Base-by-base conservation (phyloP, 345 rosid genomes). In the Salix udensis region DNA sequence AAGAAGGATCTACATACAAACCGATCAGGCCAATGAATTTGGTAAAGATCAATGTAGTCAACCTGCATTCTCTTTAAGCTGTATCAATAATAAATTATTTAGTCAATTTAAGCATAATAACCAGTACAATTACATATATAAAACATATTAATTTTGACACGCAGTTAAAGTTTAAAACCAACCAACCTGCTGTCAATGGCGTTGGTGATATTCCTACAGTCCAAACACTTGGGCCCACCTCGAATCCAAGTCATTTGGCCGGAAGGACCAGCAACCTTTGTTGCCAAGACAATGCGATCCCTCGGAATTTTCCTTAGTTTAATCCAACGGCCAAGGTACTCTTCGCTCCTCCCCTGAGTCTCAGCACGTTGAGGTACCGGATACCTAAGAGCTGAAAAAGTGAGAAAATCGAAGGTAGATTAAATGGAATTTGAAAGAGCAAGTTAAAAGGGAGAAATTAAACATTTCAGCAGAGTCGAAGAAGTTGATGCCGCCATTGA, bases 1-100 rank as follows among this genome's bases (percentile, higher is more conserved):
- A 39, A 60, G 30, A 75, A 71, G 50, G 82, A 71, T 73, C 60
- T 48, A 84, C 88, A 83, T 84, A 90, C 90, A 88, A 87, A 90
- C 93, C 91, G 90, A 78, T 88, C 93, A 76, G 91, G 90, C 91
- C 91, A 88, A 65, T 88, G 93, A 70, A 90, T 85, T 83, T 90
- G 91, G 80, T 84, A 88, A 67, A 88, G 88, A 78, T 88, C 93
- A 24, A 90, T 87, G 83, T 84, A 85, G 82, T 88, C 90, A n/a
- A 78, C 71, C 70, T 78, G 80, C 82, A 86, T 68, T 75, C 88
- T 82, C 74, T 21, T 66, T 67, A 87, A 85, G 76, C 92, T 86
- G 88, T 78, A 84, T 66, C 70, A 81, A 61, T 6, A 30, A 46
- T 16, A 40, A 2, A 40, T 10, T 40, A 40, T 40, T 40, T 40